Percentiles rank a stretch among this genome's conserved stretches.
phyloP scores from a whole-genome alignment of 2,329 filamentous ascomycete species.

The Alternaria brassicae region DNA sequence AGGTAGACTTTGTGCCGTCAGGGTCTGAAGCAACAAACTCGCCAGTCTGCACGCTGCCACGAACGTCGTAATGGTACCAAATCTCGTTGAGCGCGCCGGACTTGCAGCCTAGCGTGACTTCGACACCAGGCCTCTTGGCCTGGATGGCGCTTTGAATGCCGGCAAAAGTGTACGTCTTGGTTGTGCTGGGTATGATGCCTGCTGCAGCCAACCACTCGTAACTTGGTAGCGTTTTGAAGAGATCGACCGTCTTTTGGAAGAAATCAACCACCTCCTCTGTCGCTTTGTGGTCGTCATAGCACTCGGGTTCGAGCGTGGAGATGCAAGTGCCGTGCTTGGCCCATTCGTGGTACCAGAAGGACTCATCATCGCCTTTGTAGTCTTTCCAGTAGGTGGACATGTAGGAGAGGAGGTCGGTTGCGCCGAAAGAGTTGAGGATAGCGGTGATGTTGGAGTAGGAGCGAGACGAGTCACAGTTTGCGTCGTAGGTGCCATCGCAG shows the following conservation, averaged over 20 bases:
- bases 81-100: constrained; percentile 60
- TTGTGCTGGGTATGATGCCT: constrained; percentile 63
- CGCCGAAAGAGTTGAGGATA: constrained; percentile 64
- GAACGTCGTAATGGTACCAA: constrained; percentile 70
- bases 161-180: constrained; percentile 64
- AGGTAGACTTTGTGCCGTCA: constrained; percentile 67
- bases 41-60: constrained; percentile 66
- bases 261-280: constrained; percentile 73
- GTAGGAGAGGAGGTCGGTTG: constrained; percentile 65
- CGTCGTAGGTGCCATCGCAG: constrained; percentile 74
- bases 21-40: constrained; percentile 65
- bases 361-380: constrained; percentile 67
- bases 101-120: constrained; percentile 67
- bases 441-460: constrained; percentile 70
- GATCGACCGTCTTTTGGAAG: constrained; percentile 69
- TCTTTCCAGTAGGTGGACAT: constrained; percentile 79
- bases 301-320: constrained; percentile 69
- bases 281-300: constrained; percentile 65
- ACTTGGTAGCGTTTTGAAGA: constrained; percentile 72
- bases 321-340: constrained; percentile 77
- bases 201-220: constrained; percentile 69
- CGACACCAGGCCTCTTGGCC: constrained; percentile 59
- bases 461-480: constrained; percentile 68
- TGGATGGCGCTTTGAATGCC: constrained; percentile 67
- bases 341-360: constrained; percentile 76